Evolutionary conservation across 352 stramenopile species (phyloP).

Genomic region (Phytophthora megakarya): DNA sequence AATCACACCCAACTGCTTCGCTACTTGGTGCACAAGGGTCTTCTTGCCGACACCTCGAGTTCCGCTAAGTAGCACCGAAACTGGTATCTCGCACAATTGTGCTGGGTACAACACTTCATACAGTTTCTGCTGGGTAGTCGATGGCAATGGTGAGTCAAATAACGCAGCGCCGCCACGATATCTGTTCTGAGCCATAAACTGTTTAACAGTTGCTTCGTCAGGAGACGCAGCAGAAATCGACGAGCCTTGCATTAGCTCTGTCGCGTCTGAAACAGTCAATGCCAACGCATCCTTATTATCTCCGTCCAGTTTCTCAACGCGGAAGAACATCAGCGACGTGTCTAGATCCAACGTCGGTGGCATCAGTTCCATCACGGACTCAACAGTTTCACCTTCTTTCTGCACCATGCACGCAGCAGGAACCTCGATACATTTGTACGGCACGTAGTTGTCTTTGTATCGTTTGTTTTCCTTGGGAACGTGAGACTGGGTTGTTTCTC

Average conservation of each 20-base stretch:
- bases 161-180: constrained; percentile 3
- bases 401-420: constrained; percentile 40
- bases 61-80: constrained; percentile 75
- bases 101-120: constrained; percentile 75
- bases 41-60: constrained; percentile 72
- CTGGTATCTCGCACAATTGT: constrained; percentile 65
- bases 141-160: constrained; percentile 38
- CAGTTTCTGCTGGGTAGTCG: constrained; percentile 47
- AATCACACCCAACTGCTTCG: constrained; percentile 66
- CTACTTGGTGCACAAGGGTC: constrained; percentile 72
- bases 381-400: constrained; percentile 11
- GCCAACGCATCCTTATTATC: constrained; percentile 38
- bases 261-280: constrained; percentile 60
- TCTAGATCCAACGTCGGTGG: constrained; percentile 61
- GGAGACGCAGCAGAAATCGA: constrained; percentile 53
- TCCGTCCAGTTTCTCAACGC: constrained; percentile 59
- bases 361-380: constrained; percentile 33
- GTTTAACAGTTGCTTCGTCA: constrained; percentile 59
- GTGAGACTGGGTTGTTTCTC: constrained; percentile 45
- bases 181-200: constrained; percentile 46
- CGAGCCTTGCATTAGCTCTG: constrained; percentile 69
- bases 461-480: constrained; percentile 25
- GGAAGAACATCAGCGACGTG: constrained; percentile 78
- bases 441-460: constrained; percentile 29
- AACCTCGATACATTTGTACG: constrained; percentile 54